phyloP scores from a whole-genome alignment of 768 basidiomycete genomes.

The Mycena venus region DNA sequence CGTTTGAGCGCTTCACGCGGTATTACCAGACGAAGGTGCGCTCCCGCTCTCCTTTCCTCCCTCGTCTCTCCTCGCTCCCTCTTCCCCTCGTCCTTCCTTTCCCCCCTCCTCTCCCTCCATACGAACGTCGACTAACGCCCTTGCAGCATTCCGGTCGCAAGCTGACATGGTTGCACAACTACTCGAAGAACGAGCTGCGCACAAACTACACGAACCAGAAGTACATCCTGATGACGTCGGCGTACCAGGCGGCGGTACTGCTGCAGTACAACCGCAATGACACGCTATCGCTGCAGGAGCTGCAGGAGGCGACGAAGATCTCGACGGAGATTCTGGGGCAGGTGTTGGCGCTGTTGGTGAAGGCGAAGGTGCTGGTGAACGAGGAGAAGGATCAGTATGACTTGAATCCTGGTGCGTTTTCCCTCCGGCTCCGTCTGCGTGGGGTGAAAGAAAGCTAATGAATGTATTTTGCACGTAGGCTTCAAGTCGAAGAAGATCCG shows the following conservation, averaged over 20 bases:
- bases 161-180: conserved; percentile 99
- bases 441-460: neutral
- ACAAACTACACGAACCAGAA: conserved; percentile 95
- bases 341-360: conserved; percentile 70
- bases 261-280: conserved; percentile 95
- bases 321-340: conserved; percentile 24
- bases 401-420: conserved; percentile 77
- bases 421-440: neutral
- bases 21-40: conserved; percentile 80
- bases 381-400: conserved; percentile 94
- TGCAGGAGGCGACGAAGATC: conserved; percentile 34
- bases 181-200: conserved; percentile 95
- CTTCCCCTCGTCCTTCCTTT: neutral
- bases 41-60: neutral
- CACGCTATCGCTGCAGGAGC: conserved; percentile 59
- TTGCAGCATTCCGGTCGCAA: conserved; percentile 94
- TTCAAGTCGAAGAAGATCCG: conserved; percentile 96
- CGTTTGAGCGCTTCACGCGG: conserved; percentile 90
- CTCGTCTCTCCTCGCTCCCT: neutral
- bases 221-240: conserved; percentile 95
- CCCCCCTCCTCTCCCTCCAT: neutral
- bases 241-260: conserved; percentile 94
- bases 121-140: neutral
- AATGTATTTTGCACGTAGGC: conserved; percentile 53
- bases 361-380: conserved; percentile 90